Conservation (phyloP, 441 rosid genomes). For the Gossypium gossypioides region DNA sequence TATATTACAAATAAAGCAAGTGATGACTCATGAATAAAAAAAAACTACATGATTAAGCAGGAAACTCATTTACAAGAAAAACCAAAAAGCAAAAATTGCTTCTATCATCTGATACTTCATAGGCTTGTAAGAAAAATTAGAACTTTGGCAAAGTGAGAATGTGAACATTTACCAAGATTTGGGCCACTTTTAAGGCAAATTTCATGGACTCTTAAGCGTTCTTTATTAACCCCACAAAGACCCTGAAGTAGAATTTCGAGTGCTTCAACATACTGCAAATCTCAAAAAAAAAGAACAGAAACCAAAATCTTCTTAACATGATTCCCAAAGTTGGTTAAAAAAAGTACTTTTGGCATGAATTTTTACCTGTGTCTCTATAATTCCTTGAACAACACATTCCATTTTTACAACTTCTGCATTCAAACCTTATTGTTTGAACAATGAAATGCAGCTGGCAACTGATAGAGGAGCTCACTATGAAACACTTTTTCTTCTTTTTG, state of each 20-base stretch:
- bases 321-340: not conserved
- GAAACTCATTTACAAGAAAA: not conserved
- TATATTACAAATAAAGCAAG: not conserved
- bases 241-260: slow-evolving; percentile 95
- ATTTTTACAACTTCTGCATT: slow-evolving; percentile 23
- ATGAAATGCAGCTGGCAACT: not conserved
- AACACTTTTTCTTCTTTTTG: not conserved
- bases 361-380: slow-evolving; percentile 71
- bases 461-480: not conserved
- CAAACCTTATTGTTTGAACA: not conserved
- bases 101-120: not conserved
- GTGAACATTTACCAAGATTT: slow-evolving; percentile 45
- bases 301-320: not conserved
- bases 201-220: slow-evolving; percentile 78
- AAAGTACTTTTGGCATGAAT: not conserved
- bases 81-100: not conserved
- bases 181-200: slow-evolving; percentile 68
- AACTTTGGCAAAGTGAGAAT: not conserved
- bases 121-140: not conserved
- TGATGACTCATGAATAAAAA: not conserved
- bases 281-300: not conserved
- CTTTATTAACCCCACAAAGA: slow-evolving; percentile 84
- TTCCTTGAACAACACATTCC: slow-evolving; percentile 91
- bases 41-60: not conserved
- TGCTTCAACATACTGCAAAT: slow-evolving; percentile 82